Evolutionary conservation across 192 early-diverging fungal genomes (phyloP), one percentile per base, ranked within the genome.

Genomic region (Umbelopsis sp.): DNA sequence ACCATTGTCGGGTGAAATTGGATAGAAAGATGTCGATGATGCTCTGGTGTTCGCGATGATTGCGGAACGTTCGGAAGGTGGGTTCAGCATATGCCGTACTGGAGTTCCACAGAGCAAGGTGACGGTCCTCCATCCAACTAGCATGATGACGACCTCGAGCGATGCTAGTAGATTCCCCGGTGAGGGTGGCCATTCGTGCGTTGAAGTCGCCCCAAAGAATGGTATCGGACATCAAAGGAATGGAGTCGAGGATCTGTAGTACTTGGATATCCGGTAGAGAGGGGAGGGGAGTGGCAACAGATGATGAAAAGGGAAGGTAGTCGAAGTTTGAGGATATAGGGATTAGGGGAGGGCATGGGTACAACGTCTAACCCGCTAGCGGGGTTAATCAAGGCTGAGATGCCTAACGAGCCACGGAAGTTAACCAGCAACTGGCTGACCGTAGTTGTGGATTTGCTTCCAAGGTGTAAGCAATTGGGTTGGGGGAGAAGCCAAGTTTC

Each of bases 121-220:
- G 50, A 21, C 22, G 50, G 50, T 52, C 50, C 7, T 17, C 17
- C 0, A 52, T 3, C 50, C 50, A 52, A 21, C 1, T 7, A 6
- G 49, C 21, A 4, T 14, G 49, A 20, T n/a, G 4, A 5, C 49
- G 49, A 6, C 72, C 72, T 22, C 56, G 45, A 14, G 72, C 10
- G 41, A 20, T 74, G 16, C 26, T 16, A 43, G 3, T 29, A 41
- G 7, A n/a, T 26, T 74, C 72, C 20, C 72, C 65, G 51, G 45
- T 45, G 21, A 67, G 2, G 4, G 2, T 22, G 12, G 34, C 45
- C 1, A 66, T 20, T 1, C 56, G 44, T 41, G 72, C 56, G 41
- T 74, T 74, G 4, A 74, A 49, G 41, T 74, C 44, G 17, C 72
- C 72, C 45, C 65, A 68, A 25, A 74, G 29, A 10, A 74, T 67